Base-by-base conservation (phyloP, 2,329 filamentous ascomycete genomes). In the Arthroderma sp. region DNA sequence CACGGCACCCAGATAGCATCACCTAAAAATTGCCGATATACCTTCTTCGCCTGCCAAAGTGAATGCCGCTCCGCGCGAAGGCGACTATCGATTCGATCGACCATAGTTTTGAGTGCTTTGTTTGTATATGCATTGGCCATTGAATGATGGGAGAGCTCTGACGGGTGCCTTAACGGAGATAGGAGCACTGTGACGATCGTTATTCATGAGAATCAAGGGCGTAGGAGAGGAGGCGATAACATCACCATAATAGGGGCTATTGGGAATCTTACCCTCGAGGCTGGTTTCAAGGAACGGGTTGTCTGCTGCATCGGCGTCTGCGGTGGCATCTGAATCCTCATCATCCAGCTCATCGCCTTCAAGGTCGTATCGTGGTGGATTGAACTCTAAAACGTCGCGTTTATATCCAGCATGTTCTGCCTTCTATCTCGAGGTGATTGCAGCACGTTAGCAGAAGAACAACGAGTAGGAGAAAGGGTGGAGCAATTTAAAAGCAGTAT, bases 401-500 rank as follows among this genome's bases (percentile, higher is more conserved):
- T 69, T 65, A 58, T 80, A 79, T 39, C 78, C 78, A 36, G 75
- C 77, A 56, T 81, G 76, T 38, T 77, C 71, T 50, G 80, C 68
- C 61, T 68, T 73, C 74, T 79, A 48, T 49, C 22, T 10, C 40
- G n/a, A 10, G 10, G 28, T 42, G 40, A 48, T 43, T 29, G 15
- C 11, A 32, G 27, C 34, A 45, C 10, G 38, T 44, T 30, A 11
- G 31, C 28, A 30, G 29, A 32, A n/a, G 32, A 38, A n/a, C 29
- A 27, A 31, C 15, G 30, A 39, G 2, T 36, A 41, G 10, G 6
- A 15, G 7, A 22, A 9, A 39, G 11, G 32, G 29, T 32, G 9
- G 15, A 39, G 10, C n/a, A n/a, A 43, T 31, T 22, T n/a, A 22
- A 9, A 44, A 36, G 1, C 6, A 45, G 7, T 8, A 41, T 32